A percentile compares a stretch with the other conserved stretches of the same genome.
phyloP scores from a whole-genome alignment of 202 grass and related monocot genomes.

The Brachypodium distachyon region DNA sequence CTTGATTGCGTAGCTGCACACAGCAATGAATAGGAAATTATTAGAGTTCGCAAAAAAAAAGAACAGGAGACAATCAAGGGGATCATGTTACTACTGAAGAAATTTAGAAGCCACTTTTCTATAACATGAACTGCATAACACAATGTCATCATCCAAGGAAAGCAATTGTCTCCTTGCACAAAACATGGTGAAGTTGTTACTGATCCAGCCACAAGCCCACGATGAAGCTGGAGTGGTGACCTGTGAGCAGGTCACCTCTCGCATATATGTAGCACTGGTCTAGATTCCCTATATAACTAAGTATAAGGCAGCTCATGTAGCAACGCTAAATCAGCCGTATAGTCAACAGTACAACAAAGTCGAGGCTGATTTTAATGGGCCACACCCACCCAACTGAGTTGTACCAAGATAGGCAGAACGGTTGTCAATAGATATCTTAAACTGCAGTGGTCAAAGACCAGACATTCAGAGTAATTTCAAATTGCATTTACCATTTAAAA shows the following conservation, averaged over 20 bases:
- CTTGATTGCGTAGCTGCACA: conserved; percentile 47
- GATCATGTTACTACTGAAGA: background rate
- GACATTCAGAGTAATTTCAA: no score
- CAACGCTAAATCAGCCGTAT: background rate
- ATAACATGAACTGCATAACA: background rate
- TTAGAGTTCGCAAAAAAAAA: background rate
- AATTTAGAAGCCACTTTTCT: background rate
- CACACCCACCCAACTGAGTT: no score
- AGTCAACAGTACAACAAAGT: background rate
- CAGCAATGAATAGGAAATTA: background rate
- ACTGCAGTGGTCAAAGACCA: no score
- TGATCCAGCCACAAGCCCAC: background rate
- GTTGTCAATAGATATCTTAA: no score
- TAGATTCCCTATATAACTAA: background rate
- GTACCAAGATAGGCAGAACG: no score
- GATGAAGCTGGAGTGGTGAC: background rate
- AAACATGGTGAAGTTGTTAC: background rate
- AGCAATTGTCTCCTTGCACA: no score
- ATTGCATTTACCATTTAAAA: no score
- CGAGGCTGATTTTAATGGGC: no score
- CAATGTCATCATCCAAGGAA: no score
- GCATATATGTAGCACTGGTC: background rate
- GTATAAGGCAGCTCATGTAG: background rate
- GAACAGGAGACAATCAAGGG: background rate
- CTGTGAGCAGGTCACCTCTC: background rate